Percentiles rank a stretch among this genome's conserved stretches.
Conservation (phyloP, 495 filamentous ascomycete species). For the Penicillium mononematosum region DNA sequence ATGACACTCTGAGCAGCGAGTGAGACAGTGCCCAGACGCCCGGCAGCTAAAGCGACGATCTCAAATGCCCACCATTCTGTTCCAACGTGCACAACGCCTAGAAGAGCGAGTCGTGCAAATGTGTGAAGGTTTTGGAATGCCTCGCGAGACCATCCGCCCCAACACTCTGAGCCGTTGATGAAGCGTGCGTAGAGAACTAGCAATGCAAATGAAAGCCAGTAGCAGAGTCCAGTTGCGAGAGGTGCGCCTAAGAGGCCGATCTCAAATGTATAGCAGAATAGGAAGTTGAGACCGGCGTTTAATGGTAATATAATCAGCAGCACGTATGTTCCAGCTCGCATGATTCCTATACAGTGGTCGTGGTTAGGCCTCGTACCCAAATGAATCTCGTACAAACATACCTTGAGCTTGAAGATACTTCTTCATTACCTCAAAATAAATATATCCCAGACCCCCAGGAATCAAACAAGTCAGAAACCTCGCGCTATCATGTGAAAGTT, state of each 20-base stretch:
- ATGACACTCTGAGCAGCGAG: constrained; percentile 88
- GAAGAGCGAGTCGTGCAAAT: constrained; percentile 72
- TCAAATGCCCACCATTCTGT: constrained; percentile 98
- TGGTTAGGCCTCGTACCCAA: background rate
- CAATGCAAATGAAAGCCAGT: constrained; percentile 81
- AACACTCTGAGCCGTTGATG: constrained; percentile 70
- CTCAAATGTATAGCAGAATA: constrained; percentile 71
- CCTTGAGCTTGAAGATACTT: constrained; percentile 92
- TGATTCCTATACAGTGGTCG: constrained; percentile 59
- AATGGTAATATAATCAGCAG: constrained; percentile 80
- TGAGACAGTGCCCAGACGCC: constrained; percentile 76
- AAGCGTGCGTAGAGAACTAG: constrained; percentile 75
- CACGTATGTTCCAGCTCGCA: constrained; percentile 84
- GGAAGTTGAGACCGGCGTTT: constrained; percentile 73
- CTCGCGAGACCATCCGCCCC: constrained; percentile 74
- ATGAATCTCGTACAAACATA: constrained; percentile 25
- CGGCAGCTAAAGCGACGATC: constrained; percentile 89
- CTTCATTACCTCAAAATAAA: constrained; percentile 90
- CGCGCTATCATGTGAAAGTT: constrained; percentile 72
- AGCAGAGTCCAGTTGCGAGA: constrained; percentile 77
- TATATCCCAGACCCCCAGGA: constrained; percentile 83
- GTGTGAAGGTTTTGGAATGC: constrained; percentile 65
- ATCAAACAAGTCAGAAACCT: constrained; percentile 75
- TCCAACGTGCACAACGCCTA: constrained; percentile 86
- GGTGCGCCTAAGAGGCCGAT: constrained; percentile 79